These are phyloP conservation scores for Ilyonectria robusta DNA, from an alignment of 2,329 filamentous ascomycete genomes.

Conservation along the genomic window DNA sequence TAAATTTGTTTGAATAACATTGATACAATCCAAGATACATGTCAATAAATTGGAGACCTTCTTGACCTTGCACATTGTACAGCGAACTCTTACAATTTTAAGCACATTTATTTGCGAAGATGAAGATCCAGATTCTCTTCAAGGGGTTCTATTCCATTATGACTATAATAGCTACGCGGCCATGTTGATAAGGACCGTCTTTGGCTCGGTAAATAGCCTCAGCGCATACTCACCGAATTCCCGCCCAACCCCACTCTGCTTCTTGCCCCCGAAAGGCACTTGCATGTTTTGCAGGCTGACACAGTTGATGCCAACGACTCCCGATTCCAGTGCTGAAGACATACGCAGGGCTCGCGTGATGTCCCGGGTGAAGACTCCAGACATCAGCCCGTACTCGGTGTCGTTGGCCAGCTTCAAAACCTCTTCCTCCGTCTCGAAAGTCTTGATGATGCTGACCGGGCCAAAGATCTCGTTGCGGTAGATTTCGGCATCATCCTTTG, in stretches of 20 bases:
- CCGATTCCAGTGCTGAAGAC: constrained; percentile 26
- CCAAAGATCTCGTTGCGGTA: constrained; percentile 30
- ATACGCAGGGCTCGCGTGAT: constrained; percentile 29
- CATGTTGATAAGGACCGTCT: constrained; percentile 34
- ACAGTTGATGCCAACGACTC: constrained; percentile 31
- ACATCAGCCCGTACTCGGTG: constrained; percentile 31
- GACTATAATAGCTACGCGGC: background rate
- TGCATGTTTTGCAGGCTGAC: constrained; percentile 29
- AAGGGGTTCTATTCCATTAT: no score
- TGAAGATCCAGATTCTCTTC: no score
- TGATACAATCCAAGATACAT: no score
- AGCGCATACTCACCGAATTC: constrained; percentile 31
- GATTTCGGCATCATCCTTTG: constrained; percentile 21
- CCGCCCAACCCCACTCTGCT: constrained; percentile 30
- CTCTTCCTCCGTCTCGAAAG: constrained; percentile 29
- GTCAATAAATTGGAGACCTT: no score
- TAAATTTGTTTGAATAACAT: no score
- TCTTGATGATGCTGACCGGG: constrained; percentile 30
- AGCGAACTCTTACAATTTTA: no score
- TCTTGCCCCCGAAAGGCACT: constrained; percentile 27
- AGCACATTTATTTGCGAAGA: no score
- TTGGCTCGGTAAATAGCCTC: constrained; percentile 31
- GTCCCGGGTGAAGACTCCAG: constrained; percentile 25
- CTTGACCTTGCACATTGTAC: no score
- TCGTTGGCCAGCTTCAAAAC: constrained; percentile 30